These are phyloP conservation scores for Suillus lakei DNA, from an alignment of 768 basidiomycete species.

Conservation along the genomic window DNA sequence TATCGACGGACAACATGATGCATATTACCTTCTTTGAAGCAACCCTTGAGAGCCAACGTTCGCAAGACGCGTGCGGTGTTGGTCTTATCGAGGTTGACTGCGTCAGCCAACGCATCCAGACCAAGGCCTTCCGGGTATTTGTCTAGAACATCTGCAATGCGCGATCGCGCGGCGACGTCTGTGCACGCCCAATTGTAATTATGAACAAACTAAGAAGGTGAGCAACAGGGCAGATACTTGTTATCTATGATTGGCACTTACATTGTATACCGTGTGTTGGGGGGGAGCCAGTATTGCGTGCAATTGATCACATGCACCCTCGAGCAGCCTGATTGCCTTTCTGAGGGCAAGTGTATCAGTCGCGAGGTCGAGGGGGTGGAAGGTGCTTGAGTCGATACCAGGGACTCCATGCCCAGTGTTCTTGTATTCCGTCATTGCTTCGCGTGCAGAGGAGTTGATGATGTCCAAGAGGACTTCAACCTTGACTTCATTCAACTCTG, in stretches of 20 bases:
- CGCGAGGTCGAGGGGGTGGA: conserved; percentile 28
- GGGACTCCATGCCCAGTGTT: conserved; percentile 26
- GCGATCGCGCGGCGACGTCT: conserved; percentile 25
- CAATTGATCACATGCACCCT: conserved; percentile 31
- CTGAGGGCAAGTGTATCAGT: conserved; percentile 25
- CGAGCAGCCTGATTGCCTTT: conserved; percentile 30
- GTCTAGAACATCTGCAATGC: conserved; percentile 32
- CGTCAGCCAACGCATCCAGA: conserved; percentile 27
- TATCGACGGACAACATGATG: background rate
- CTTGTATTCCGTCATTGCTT: conserved; percentile 32
- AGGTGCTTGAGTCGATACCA: conserved; percentile 25
- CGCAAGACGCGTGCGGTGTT: conserved; percentile 38
- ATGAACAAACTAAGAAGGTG: conserved; percentile 15
- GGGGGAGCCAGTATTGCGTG: conserved; percentile 30
- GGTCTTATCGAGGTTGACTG: conserved; percentile 26
- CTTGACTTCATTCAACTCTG: conserved; percentile 22
- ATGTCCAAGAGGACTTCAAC: conserved; percentile 36
- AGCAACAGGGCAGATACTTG: background rate
- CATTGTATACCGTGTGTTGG: conserved; percentile 31
- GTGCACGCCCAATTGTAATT: conserved; percentile 33
- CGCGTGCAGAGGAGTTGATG: conserved; percentile 33
- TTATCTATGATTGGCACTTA: conserved; percentile 10
- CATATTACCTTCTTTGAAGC: conserved; percentile 33
- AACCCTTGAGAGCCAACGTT: conserved; percentile 33
- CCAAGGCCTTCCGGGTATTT: conserved; percentile 32